phyloP scores from a whole-genome alignment of 2,329 filamentous ascomycete species.

The Fusarium udum region DNA sequence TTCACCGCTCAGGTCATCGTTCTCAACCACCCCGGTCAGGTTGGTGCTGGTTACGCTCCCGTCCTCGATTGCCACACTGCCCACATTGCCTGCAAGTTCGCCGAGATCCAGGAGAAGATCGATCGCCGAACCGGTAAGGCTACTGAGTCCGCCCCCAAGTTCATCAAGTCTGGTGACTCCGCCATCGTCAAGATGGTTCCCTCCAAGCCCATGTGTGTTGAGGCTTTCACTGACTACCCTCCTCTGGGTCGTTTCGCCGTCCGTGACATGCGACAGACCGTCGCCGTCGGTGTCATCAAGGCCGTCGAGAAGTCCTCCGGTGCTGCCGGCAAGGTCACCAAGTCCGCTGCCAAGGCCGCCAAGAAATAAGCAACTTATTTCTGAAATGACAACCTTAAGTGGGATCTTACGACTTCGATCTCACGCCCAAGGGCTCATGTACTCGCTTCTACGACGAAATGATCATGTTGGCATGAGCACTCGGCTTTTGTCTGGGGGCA shows the following conservation, averaged over 20 bases:
- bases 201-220: slow-evolving; percentile 99
- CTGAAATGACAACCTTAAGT: slow-evolving; percentile 37
- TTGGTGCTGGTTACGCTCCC: slow-evolving; percentile 98
- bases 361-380: slow-evolving; percentile 71
- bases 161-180: slow-evolving; percentile 99
- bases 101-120: slow-evolving; percentile 99
- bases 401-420: slow-evolving; percentile 41
- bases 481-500: slow-evolving; percentile 53
- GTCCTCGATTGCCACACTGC: slow-evolving; percentile 99
- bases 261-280: slow-evolving; percentile 95
- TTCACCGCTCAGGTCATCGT: slow-evolving; percentile 99
- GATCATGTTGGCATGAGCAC: slow-evolving; percentile 58
- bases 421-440: slow-evolving; percentile 47
- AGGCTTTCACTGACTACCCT: slow-evolving; percentile 99
- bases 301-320: slow-evolving; percentile 72
- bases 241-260: slow-evolving; percentile 99
- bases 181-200: slow-evolving; percentile 99
- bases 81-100: slow-evolving; percentile 99
- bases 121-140: slow-evolving; percentile 99
- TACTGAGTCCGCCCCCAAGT: slow-evolving; percentile 91
- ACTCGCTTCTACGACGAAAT: slow-evolving; percentile 58
- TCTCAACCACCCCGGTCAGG: slow-evolving; percentile 99
- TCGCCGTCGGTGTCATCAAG: slow-evolving; percentile 97
- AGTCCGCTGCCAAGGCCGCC: slow-evolving; percentile 76
- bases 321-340: slow-evolving; percentile 72